These are phyloP conservation scores for Kodamaea plutei DNA, from an alignment of 1,139 yeast genomes.

Conservation along the genomic window DNA sequence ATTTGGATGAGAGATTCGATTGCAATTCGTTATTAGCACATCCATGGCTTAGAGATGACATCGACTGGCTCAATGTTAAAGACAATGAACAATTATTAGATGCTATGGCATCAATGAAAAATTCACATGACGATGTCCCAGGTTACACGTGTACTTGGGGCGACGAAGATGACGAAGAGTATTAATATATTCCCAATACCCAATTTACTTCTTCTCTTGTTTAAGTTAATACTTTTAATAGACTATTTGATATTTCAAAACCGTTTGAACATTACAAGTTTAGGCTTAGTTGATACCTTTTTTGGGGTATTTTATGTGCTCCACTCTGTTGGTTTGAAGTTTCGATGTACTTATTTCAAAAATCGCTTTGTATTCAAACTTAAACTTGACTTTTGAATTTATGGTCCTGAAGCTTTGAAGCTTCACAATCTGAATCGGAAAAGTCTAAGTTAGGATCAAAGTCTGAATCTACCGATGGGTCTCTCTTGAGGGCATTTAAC, in stretches of 20 bases:
- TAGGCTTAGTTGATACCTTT: too few species aligned
- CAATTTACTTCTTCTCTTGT: too few species aligned
- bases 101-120: constrained; percentile 10
- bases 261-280: too few species aligned
- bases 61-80: constrained; percentile 40
- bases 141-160: constrained; percentile 26
- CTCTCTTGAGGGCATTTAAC: constrained; percentile 10
- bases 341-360: too few species aligned
- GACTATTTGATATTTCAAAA: too few species aligned
- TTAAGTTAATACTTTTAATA: too few species aligned
- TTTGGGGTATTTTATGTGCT: too few species aligned
- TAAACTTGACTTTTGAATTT: too few species aligned
- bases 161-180: constrained; percentile 11
- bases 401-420: constrained; percentile 7
- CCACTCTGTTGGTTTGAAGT: too few species aligned
- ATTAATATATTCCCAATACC: too few species aligned
- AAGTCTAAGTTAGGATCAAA: constrained; percentile 27
- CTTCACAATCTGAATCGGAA: constrained; percentile 11
- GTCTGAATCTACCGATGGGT: constrained; percentile 25
- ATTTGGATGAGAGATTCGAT: constrained; percentile 52
- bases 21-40: constrained; percentile 46
- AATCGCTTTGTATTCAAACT: too few species aligned
- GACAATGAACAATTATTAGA: constrained; percentile 13
- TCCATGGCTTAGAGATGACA: constrained; percentile 68
- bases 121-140: constrained; percentile 21